These are phyloP conservation scores for Crithidia bombi DNA, from an alignment of 208 protist species.

Conservation along the genomic window DNA sequence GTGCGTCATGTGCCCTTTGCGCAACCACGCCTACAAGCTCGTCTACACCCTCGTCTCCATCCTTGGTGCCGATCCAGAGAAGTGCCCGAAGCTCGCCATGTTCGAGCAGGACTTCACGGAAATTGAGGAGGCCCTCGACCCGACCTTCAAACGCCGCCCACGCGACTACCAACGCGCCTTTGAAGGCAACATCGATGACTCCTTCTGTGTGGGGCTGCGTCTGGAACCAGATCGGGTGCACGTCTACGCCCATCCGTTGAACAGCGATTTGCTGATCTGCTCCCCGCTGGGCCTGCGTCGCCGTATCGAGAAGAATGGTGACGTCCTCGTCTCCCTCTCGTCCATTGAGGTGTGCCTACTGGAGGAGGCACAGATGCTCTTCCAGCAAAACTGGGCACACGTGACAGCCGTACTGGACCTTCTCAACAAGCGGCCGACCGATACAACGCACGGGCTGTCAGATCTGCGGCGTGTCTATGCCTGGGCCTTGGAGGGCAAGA, in stretches of 20 bases:
- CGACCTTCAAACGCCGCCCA: conserved; percentile 82
- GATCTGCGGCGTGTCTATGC: conserved; percentile 92
- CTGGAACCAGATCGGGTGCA: conserved; percentile 71
- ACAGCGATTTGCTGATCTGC: conserved; percentile 96
- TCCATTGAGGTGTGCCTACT: conserved; percentile 95
- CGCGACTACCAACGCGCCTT: conserved; percentile 94
- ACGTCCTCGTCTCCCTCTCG: conserved; percentile 81
- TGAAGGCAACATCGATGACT: conserved; percentile 96
- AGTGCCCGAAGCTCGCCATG: conserved; percentile 69
- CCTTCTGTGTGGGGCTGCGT: conserved; percentile 94
- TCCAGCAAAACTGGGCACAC: conserved; percentile 98
- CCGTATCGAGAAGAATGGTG: conserved; percentile 79
- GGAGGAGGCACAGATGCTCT: conserved; percentile 95
- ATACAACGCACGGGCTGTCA: conserved; percentile 80
- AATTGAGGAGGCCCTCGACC: conserved; percentile 85
- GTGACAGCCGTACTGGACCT: conserved; percentile 68
- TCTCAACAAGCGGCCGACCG: conserved; percentile 83
- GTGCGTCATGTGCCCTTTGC: conserved; percentile 94
- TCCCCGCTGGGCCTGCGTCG: conserved; percentile 94
- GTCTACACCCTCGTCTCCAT: conserved; percentile 85
- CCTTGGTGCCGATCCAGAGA: conserved; percentile 61
- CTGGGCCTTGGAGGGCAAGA: conserved; percentile 81
- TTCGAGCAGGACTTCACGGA: conserved; percentile 92
- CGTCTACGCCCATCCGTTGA: conserved; percentile 92
- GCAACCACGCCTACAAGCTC: conserved; percentile 91